Percentiles rank a stretch among this genome's conserved stretches.
These are phyloP conservation scores for Talaromyces proteolyticus DNA, from an alignment of 495 filamentous ascomycete species.

Conservation along the genomic window DNA sequence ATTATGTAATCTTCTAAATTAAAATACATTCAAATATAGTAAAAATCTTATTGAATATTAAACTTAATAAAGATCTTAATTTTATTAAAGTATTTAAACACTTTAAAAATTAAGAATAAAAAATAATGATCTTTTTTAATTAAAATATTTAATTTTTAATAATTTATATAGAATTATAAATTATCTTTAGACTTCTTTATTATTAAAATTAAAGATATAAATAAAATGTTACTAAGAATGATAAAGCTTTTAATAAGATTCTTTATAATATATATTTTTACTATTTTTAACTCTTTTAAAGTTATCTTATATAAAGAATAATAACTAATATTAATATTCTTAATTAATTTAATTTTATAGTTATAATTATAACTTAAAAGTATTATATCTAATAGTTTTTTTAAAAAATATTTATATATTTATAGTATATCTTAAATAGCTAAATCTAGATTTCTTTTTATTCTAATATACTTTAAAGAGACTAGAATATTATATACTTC, in stretches of 20 bases:
- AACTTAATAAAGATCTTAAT: slow-evolving; percentile 3
- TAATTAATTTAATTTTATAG: slow-evolving; percentile 1
- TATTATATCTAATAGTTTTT: neutral
- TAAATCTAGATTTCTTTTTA: slow-evolving; percentile 1
- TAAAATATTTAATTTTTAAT: neutral
- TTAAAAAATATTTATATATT: slow-evolving; percentile 1
- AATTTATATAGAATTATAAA: slow-evolving; percentile 4
- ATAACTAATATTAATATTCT: neutral
- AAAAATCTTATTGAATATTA: slow-evolving; percentile 1
- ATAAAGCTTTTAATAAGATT: slow-evolving; percentile 2
- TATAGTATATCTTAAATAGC: neutral
- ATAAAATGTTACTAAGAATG: neutral
- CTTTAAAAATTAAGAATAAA: neutral
- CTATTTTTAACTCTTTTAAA: neutral
- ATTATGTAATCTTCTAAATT: neutral
- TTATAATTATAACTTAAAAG: neutral
- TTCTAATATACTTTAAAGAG: neutral
- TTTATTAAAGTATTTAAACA: neutral
- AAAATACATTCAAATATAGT: slow-evolving; percentile 1
- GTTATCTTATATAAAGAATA: neutral
- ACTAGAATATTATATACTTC: neutral
- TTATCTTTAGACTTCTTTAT: neutral
- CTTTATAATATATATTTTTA: slow-evolving; percentile 3
- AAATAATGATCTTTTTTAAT: slow-evolving; percentile 2
- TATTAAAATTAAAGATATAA: slow-evolving; percentile 1